Evolutionary conservation across 495 filamentous ascomycete species (phyloP).

Genomic region (Penicillium antarcticum): DNA sequence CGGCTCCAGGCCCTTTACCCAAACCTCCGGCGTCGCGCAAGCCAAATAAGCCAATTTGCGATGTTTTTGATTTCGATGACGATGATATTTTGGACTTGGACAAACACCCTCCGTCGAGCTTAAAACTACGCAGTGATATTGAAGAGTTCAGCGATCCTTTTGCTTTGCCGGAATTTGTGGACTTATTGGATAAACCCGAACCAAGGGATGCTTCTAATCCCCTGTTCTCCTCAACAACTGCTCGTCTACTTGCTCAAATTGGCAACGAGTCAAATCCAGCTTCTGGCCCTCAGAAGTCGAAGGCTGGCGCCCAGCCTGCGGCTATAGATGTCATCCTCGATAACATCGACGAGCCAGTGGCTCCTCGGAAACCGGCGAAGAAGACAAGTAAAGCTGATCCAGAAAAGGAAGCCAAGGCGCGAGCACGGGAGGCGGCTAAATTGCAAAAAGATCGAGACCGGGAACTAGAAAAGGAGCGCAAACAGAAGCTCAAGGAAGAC

Average conservation of each 20-base stretch:
- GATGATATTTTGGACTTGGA: slow-evolving; percentile 21
- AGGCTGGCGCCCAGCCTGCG: background rate
- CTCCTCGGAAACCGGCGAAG: slow-evolving; percentile 18
- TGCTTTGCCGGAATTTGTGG: slow-evolving; percentile 26
- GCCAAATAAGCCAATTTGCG: background rate
- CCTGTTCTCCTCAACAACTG: slow-evolving; percentile 37
- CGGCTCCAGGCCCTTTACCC: slow-evolving; percentile 26
- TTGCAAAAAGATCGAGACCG: slow-evolving; percentile 42
- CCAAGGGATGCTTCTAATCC: slow-evolving; percentile 6
- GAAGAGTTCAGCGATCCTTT: slow-evolving; percentile 41
- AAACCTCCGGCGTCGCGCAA: slow-evolving; percentile 1
- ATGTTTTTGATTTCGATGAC: slow-evolving; percentile 37
- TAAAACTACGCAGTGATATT: slow-evolving; percentile 25
- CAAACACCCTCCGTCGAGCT: background rate
- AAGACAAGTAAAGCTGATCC: slow-evolving; percentile 33
- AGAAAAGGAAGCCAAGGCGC: slow-evolving; percentile 55
- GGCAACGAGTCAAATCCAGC: background rate
- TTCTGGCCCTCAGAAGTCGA: background rate
- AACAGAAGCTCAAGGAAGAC: slow-evolving; percentile 48
- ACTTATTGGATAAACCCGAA: slow-evolving; percentile 15
- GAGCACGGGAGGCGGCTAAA: slow-evolving; percentile 47
- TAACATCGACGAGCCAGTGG: slow-evolving; percentile 22
- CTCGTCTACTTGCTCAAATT: slow-evolving; percentile 35
- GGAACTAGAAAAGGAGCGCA: slow-evolving; percentile 48
- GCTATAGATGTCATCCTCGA: slow-evolving; percentile 8